These are phyloP conservation scores for Suhomyces chickasaworum DNA, from an alignment of 1,139 yeast genomes.

Conservation along the genomic window DNA sequence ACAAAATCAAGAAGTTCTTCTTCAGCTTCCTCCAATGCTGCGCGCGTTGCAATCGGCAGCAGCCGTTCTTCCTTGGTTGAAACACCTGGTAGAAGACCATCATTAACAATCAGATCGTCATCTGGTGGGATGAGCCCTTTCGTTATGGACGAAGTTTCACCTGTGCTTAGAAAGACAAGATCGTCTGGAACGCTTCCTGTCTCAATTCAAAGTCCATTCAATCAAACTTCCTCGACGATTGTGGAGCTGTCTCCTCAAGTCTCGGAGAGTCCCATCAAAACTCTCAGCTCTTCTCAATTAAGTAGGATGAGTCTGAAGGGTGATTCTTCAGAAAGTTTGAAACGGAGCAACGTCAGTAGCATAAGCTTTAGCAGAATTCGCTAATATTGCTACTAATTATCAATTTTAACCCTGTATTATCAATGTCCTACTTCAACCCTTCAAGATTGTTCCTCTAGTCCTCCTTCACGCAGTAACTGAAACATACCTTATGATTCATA, in stretches of 20 bases:
- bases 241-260: conserved; percentile 2
- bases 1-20: conserved; percentile 20
- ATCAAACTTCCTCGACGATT: not conserved
- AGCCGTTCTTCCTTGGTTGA: conserved; percentile 22
- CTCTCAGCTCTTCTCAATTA: not conserved
- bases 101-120: conserved; percentile 16
- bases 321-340: conserved; percentile 16
- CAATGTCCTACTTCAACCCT: not conserved
- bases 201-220: not conserved
- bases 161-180: conserved; percentile 18
- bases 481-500: not conserved
- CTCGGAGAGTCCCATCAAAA: not conserved
- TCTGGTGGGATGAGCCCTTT: conserved; percentile 5
- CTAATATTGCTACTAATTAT: conserved; percentile 10
- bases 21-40: conserved; percentile 37
- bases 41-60: conserved; percentile 33
- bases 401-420: not conserved
- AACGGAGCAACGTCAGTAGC: conserved; percentile 19
- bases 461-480: too few species aligned
- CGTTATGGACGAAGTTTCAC: conserved; percentile 10
- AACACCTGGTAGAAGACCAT: conserved; percentile 18
- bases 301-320: conserved; percentile 2
- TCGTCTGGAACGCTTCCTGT: conserved; percentile 20
- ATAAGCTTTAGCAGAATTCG: conserved; percentile 40
- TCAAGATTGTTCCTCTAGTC: too few species aligned